Base-by-base conservation (phyloP, 352 stramenopile genomes). In the Globisporangium sylvaticum region DNA sequence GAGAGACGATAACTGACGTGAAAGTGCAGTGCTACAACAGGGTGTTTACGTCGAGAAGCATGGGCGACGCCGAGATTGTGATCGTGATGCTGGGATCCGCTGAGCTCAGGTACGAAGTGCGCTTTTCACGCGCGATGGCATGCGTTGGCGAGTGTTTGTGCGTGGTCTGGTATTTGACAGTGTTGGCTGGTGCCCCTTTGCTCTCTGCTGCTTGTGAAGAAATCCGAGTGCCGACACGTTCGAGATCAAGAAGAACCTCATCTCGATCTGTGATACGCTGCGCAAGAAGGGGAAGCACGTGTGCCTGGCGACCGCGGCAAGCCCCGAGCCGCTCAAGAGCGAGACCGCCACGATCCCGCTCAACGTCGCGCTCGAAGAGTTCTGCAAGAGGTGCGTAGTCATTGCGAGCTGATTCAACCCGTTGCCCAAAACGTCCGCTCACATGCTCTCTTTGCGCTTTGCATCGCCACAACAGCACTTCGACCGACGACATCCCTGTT, bases 241-340 rank as follows among this genome's bases (percentile, higher is more conserved):
- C 18, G 65, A 82, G 44, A 88, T 91, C 58, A 68, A 70, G 59
- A 76, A 74, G 42, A 90, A 93, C 64, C 73, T 95, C 65, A 71
- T 87, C 37, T 73, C 81, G 58, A 83, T 94, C 31, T 92, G 84
- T 67, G 85, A 95, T 73, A 78, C 87, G 2, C 65, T 95, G 64
- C 76, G 79, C 37, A 95, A 92, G 76, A 94, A 95, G 65, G 81
- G 83, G 29, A 93, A 94, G 72, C 75, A 83, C 29, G 87, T 95
- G 29, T 93, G 81, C 53, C 55, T 92, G 39, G 87, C 82, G 24
- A 89, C 87, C 0, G 70, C 83, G 10, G 84, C 75, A 24, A 92
- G 78, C 31, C 56, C 77, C 25, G 66, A 78, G 5, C 84, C 74
- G 57, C 71, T 76, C 48, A 67, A 58, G 24, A 78, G 64, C 44